Percentiles rank a stretch among this genome's conserved stretches.
phyloP scores from a whole-genome alignment of 2,329 filamentous ascomycete genomes.

The Alternaria sp. region DNA sequence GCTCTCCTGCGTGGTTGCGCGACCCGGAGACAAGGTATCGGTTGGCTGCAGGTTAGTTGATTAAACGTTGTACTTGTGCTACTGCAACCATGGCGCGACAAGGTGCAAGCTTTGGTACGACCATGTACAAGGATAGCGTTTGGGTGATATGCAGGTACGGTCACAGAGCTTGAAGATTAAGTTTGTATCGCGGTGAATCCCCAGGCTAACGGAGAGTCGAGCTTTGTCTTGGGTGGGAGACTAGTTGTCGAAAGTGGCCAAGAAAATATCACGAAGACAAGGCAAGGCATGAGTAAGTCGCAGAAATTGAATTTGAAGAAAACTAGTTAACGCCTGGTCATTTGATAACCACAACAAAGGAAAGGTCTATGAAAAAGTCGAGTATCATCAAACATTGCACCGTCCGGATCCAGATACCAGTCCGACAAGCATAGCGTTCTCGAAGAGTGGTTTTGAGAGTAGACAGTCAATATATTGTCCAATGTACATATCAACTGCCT shows the following conservation, averaged over 20 bases:
- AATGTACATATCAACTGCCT: constrained; percentile 22
- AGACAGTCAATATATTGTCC: constrained; percentile 39
- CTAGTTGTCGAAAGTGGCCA: not conserved
- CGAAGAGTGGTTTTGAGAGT: constrained; percentile 3
- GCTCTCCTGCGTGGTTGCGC: not conserved
- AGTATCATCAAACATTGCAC: constrained; percentile 4
- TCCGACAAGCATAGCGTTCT: not conserved
- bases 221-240: not conserved
- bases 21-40: not conserved
- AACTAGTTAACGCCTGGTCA: constrained; percentile 1
- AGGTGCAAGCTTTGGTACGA: not conserved
- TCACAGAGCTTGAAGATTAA: not conserved
- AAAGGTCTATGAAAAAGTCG: constrained; percentile 17
- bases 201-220: not conserved
- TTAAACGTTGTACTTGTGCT: not conserved
- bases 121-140: not conserved
- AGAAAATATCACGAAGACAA: not conserved
- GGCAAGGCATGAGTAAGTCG: not conserved
- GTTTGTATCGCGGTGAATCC: not conserved
- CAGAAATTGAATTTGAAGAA: not conserved
- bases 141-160: not conserved
- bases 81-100: not conserved
- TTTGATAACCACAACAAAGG: constrained; percentile 17
- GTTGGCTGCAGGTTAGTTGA: no score
- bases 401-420: not conserved